Evolutionary conservation across 73 alveolate species (phyloP).

Genomic region (Durusdinium trenchii): DNA sequence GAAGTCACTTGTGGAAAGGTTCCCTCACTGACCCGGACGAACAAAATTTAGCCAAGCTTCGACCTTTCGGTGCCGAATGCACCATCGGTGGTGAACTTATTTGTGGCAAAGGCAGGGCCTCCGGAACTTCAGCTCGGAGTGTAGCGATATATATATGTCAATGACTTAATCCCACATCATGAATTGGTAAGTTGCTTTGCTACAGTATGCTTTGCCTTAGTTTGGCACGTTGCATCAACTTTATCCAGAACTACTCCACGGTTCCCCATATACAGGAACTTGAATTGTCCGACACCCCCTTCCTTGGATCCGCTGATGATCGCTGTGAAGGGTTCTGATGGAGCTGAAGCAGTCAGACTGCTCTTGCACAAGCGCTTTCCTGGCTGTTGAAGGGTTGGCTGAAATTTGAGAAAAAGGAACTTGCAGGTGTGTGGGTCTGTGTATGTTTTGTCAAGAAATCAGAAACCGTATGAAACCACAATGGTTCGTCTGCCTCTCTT

Average conservation of each 20-base stretch:
- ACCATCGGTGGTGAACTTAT: not conserved
- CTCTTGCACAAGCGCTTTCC: constrained; percentile 50
- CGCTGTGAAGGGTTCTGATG: constrained; percentile 53
- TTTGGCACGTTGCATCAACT: not conserved
- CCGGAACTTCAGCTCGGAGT: not conserved
- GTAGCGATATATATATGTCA: too few species aligned
- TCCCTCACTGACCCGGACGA: too few species aligned
- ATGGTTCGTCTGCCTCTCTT: too few species aligned
- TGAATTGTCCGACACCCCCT: not conserved
- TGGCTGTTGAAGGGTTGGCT: too few species aligned
- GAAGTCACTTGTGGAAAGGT: too few species aligned
- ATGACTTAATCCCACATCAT: too few species aligned
- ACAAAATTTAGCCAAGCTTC: too few species aligned
- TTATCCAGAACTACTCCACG: not conserved
- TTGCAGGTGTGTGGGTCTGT: too few species aligned
- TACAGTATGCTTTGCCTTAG: too few species aligned
- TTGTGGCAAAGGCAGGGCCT: constrained; percentile 66
- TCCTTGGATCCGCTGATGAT: constrained; percentile 62
- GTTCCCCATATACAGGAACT: not conserved
- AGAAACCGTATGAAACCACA: not conserved
- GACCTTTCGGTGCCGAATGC: too few species aligned
- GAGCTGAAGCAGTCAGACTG: not conserved
- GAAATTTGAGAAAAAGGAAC: too few species aligned
- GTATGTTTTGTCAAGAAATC: too few species aligned
- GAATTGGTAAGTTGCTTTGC: not conserved